These are phyloP conservation scores for Waitea zeae DNA, from an alignment of 1,284 basidiomycete species.

Conservation along the genomic window DNA sequence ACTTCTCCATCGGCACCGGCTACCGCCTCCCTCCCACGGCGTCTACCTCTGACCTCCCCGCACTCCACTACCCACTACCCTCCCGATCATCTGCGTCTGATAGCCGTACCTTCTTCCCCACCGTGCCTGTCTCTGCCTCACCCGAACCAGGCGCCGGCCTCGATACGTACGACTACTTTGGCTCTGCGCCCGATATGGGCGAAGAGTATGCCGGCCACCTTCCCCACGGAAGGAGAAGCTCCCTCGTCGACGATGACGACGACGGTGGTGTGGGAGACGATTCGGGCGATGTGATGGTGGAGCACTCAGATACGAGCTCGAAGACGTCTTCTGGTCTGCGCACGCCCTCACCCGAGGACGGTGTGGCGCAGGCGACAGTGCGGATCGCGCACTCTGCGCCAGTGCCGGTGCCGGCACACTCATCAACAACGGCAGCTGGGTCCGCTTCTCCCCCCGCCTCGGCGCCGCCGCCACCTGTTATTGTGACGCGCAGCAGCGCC, in stretches of 20 bases:
- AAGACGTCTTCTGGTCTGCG: background rate
- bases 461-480: conserved; percentile 7
- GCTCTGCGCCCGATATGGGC: conserved; percentile 1
- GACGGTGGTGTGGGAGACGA: too few species aligned
- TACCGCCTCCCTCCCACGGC: background rate
- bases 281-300: conserved; percentile 2
- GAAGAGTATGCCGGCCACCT: too few species aligned
- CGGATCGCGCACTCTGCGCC: conserved; percentile 4
- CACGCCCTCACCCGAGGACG: conserved; percentile 7
- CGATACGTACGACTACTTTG: background rate
- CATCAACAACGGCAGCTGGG: too few species aligned
- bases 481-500: conserved; percentile 6
- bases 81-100: background rate
- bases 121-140: background rate
- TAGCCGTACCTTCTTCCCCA: background rate
- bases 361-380: too few species aligned
- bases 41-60: conserved; percentile 1
- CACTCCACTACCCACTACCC: conserved; percentile 1
- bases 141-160: background rate
- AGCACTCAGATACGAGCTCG: conserved; percentile 1
- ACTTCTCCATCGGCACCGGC: conserved; percentile 15
- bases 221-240: too few species aligned
- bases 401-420: conserved; percentile 10
- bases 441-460: too few species aligned
- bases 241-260: too few species aligned